These are phyloP conservation scores for Priceomyces haplophilus DNA, from an alignment of 805 yeast genomes.

Conservation along the genomic window DNA sequence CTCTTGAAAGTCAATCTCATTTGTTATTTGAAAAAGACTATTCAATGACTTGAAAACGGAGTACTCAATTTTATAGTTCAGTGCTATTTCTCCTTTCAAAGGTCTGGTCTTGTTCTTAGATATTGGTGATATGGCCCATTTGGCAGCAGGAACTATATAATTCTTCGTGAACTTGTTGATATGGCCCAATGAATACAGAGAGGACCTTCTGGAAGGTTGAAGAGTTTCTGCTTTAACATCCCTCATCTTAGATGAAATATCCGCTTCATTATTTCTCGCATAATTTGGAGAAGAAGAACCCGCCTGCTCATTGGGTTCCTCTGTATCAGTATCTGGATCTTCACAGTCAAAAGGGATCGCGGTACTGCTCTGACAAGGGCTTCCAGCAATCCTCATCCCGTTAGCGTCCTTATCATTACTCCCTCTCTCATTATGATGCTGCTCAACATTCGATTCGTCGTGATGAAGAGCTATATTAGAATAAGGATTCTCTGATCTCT, in stretches of 20 bases:
- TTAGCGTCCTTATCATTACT: background rate
- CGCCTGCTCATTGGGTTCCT: too few species aligned
- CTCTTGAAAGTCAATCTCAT: slow-evolving; percentile 14
- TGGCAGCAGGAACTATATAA: slow-evolving; percentile 25
- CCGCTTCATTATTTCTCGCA: background rate
- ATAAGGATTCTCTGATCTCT: too few species aligned
- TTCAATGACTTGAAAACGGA: slow-evolving; percentile 28
- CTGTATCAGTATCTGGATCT: too few species aligned
- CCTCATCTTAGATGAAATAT: background rate
- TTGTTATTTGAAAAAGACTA: slow-evolving; percentile 13
- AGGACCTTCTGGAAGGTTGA: slow-evolving; percentile 8
- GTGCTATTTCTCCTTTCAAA: slow-evolving; percentile 1
- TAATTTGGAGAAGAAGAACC: too few species aligned
- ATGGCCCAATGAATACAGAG: slow-evolving; percentile 11
- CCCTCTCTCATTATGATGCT: background rate
- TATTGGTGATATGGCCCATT: slow-evolving; percentile 30
- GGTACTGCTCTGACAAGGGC: too few species aligned
- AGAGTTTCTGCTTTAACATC: background rate
- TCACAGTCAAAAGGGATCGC: too few species aligned
- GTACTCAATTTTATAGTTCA: slow-evolving; percentile 31
- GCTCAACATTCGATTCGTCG: slow-evolving; percentile 1
- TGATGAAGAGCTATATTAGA: slow-evolving; percentile 2
- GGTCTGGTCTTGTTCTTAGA: slow-evolving; percentile 5
- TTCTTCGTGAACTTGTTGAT: slow-evolving; percentile 19
- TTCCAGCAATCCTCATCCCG: too few species aligned